Evolutionary conservation across 306 rosid genomes (phyloP), one percentile per base, ranked within the genome.

Genomic region (Malus orientalis): DNA sequence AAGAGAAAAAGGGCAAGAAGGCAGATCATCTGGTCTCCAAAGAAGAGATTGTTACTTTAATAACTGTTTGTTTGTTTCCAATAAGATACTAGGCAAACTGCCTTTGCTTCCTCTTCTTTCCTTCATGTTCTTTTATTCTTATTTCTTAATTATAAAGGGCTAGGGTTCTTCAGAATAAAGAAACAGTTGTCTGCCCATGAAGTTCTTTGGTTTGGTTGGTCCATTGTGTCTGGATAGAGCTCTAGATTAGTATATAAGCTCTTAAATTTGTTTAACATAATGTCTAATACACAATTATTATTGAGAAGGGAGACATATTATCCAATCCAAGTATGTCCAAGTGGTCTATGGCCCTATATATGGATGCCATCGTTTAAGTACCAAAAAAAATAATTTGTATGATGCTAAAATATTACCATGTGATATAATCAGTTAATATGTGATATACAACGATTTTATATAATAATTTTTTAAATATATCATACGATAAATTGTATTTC

Each of bases 21-120:
- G 68, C 76, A 59, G 68, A 40, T 59, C 76, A 73, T 59, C 76
- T 73, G 55, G 57, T 62, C 67, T 73, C 77, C 57, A 60, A 42
- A 60, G 69, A 40, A 20, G 36, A 27, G 69, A 73, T 38, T 73
- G 69, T 16, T 7, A 59, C 77, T 73, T 60, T 73, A 73, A 51
- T 59, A 23, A 55, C 69, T 59, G 68, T 67, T 40, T 59, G 42
- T 60, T 73, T 73, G 77, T 73, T 68, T 73, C 69, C 69, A 59
- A 57, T 60, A 40, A 40, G 11, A 42, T 12, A 13, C 66, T 61
- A 25, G 11, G 38, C 76, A 49, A 59, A 42, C 25, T 4, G 6
- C 68, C 58, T 32, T 59, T 23, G 64, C 57, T 25, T 25, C 42
- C 77, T 60, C 77, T 23, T 73, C 69, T 73, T 60, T 11, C 55